These are phyloP conservation scores for Endoconidiophora laricicola DNA, from an alignment of 2,329 filamentous ascomycete genomes.

Conservation along the genomic window DNA sequence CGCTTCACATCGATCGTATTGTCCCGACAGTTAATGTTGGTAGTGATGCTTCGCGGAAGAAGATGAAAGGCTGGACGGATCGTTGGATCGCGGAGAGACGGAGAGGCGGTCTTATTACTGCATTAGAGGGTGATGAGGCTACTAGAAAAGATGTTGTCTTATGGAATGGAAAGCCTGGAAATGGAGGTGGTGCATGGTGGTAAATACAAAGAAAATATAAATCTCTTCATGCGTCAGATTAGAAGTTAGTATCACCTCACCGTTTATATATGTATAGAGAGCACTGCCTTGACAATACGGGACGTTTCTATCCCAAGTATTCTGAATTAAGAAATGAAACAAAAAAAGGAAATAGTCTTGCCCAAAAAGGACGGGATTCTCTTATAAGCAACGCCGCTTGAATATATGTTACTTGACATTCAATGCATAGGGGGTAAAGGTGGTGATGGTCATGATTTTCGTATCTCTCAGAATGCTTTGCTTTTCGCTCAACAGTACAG, in stretches of 20 bases:
- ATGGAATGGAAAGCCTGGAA: conserved; percentile 25
- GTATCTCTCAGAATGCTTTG: background rate
- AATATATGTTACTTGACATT: background rate
- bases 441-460: conserved; percentile 4
- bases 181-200: conserved; percentile 26
- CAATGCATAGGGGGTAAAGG: background rate
- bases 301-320: no score
- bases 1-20: conserved; percentile 70
- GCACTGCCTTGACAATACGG: no score
- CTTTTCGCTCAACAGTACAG: background rate
- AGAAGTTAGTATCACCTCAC: no score
- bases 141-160: conserved; percentile 17
- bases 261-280: conserved; percentile 9
- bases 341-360: background rate
- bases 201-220: conserved; percentile 11
- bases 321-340: background rate
- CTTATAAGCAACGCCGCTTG: conserved; percentile 2
- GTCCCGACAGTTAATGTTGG: conserved; percentile 84
- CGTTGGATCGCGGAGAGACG: conserved; percentile 43
- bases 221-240: background rate
- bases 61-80: conserved; percentile 51
- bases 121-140: conserved; percentile 26
- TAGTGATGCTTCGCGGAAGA: conserved; percentile 36
- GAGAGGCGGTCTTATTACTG: conserved; percentile 33
- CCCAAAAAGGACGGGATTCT: background rate